Conservation (phyloP, 192 early-diverging fungal species). For the Rhizophagus sp. region DNA sequence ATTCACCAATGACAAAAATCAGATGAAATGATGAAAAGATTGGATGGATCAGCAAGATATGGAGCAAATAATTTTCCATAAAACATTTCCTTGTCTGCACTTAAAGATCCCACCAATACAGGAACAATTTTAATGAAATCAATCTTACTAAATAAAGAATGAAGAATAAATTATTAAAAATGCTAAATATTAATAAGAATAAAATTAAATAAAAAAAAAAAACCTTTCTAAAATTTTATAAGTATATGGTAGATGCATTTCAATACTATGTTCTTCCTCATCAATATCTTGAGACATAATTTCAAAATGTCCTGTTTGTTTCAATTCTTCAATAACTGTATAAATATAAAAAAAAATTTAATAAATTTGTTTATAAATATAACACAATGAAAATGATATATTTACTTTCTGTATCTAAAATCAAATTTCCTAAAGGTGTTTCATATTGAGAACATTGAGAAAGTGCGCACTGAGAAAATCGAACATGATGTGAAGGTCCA, state of each 20-base stretch:
- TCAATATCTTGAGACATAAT: conserved; percentile 69
- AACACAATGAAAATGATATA: background rate
- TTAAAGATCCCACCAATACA: conserved; percentile 81
- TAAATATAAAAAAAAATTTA: conserved; percentile 10
- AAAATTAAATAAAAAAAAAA: conserved; percentile 4
- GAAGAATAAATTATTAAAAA: background rate
- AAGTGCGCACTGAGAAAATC: conserved; percentile 79
- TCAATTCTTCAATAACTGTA: conserved; percentile 62
- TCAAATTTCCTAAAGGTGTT: conserved; percentile 87
- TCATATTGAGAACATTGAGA: conserved; percentile 70
- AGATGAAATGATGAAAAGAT: conserved; percentile 91
- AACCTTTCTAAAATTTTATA: conserved; percentile 79
- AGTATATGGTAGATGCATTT: conserved; percentile 94
- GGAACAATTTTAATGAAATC: conserved; percentile 77
- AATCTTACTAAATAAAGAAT: conserved; percentile 41
- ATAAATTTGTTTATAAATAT: background rate
- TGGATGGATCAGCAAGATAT: conserved; percentile 69
- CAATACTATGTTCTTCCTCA: conserved; percentile 95
- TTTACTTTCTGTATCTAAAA: conserved; percentile 65
- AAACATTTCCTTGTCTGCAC: conserved; percentile 54
- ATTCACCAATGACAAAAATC: conserved; percentile 95
- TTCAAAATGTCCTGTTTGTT: conserved; percentile 63
- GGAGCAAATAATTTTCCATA: conserved; percentile 76
- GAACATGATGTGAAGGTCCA: conserved; percentile 92
- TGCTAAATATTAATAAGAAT: background rate